Evolutionary conservation across 2,329 filamentous ascomycete genomes (phyloP), one percentile per base, ranked within the genome.

Genomic region (Fusarium scirpi): DNA sequence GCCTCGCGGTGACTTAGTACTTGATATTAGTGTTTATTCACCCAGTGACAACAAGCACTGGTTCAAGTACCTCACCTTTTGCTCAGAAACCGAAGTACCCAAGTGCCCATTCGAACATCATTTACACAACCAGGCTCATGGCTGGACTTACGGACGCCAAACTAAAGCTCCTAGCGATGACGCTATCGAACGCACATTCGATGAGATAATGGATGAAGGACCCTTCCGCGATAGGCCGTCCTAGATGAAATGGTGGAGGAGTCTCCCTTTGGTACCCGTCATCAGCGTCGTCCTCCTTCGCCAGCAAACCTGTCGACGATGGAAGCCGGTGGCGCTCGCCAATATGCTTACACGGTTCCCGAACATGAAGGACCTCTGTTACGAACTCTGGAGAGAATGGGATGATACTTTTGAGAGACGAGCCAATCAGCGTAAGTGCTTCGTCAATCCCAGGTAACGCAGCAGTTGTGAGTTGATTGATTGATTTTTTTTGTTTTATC

Each of bases 311-410:
- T 78, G 78, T 60, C 75, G 78, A 65, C 72, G 76, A 74, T 81
- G 78, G 78, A 78, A 76, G 54, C 76, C 75, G 38, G 24, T 52
- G 24, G 68, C 76, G 32, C 72, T 82, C 27, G 69, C 70, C 30
- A 68, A 77, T 16, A 80, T 82, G 71, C 70, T 82, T 61, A 65
- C 76, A 13, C 76, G 76, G 47, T 75, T 81, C 62, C 77, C 80
- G 16, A 76, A 74, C 58, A 60, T 83, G 53, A 74, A 77, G 67
- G 78, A 82, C 65, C 67, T 82, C 67, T 75, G 76, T 55, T 81
- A 80, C 68, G 79, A 82, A 67, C 80, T 79, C 54, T 82, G 80
- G 79, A 79, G 77, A 65, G 77, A 80, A 67, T 79, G 70, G 72
- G 15, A 5, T 55, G 18, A 5, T 57, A 40, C 0, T 11, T 59